These are phyloP conservation scores for Lophiostoma macrostomum DNA, from an alignment of 495 filamentous ascomycete genomes.

Conservation along the genomic window DNA sequence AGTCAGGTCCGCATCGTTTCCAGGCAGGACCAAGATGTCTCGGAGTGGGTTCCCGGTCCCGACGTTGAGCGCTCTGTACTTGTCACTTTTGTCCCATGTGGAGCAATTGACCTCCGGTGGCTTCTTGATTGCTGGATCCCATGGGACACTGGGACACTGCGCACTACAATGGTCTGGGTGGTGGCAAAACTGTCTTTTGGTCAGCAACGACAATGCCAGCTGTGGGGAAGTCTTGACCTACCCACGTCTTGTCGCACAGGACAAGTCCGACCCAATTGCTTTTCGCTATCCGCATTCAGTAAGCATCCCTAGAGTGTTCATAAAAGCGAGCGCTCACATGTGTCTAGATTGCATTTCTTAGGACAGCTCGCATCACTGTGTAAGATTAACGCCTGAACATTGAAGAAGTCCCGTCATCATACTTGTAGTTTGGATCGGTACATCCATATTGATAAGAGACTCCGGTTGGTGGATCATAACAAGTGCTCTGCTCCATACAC, in stretches of 20 bases:
- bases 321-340: background rate
- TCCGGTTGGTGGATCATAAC: conserved; percentile 14
- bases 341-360: conserved; percentile 17
- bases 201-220: background rate
- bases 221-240: background rate
- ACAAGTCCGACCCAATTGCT: conserved; percentile 16
- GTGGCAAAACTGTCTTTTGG: conserved; percentile 7
- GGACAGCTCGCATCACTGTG: no score
- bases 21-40: background rate
- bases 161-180: conserved; percentile 16
- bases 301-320: no score
- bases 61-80: conserved; percentile 8
- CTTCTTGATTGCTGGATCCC: conserved; percentile 8
- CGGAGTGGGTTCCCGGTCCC: background rate
- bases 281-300: background rate
- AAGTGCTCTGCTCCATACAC: conserved; percentile 17
- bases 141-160: background rate
- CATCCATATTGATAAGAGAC: conserved; percentile 26
- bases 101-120: background rate
- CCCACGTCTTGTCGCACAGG: conserved; percentile 18
- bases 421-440: conserved; percentile 12
- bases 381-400: no score
- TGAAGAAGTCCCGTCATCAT: no score
- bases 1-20: background rate
- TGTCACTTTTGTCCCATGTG: background rate